Conservation (phyloP, 192 early-diverging fungal genomes). For the Backusella liffmaniae region DNA sequence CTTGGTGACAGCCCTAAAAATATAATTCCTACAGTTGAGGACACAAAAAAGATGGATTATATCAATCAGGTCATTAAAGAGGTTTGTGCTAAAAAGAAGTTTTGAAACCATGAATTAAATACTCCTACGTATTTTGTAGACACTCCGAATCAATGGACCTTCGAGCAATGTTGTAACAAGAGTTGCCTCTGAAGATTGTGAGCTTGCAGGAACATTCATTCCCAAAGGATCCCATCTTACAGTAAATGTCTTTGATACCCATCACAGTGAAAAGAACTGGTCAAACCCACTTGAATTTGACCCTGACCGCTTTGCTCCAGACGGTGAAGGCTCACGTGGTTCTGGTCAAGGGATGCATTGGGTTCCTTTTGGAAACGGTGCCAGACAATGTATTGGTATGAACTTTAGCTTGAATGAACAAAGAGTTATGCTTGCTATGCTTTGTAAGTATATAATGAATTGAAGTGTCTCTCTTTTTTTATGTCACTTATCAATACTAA, state of each 20-base stretch:
- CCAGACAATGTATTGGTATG: constrained; percentile 59
- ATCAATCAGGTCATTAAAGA: constrained; percentile 22
- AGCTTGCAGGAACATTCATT: constrained; percentile 4
- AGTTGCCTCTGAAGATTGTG: not conserved
- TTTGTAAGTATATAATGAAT: constrained; percentile 4
- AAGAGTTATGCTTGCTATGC: constrained; percentile 50
- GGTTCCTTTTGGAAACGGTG: constrained; percentile 56
- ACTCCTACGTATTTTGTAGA: not conserved
- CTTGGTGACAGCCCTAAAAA: constrained; percentile 3
- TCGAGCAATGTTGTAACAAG: not conserved
- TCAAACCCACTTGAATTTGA: constrained; percentile 15
- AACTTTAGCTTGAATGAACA: constrained; percentile 59
- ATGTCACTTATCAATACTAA: not conserved
- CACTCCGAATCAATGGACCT: not conserved
- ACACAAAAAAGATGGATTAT: constrained; percentile 17
- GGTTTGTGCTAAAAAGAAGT: no score
- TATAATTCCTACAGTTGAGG: not conserved
- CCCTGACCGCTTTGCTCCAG: constrained; percentile 21
- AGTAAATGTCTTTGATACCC: constrained; percentile 16
- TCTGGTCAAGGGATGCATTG: constrained; percentile 36
- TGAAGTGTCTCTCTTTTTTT: no score
- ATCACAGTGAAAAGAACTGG: constrained; percentile 17
- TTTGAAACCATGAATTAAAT: no score
- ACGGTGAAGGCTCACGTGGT: not conserved
- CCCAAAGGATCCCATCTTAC: constrained; percentile 13